Conservation (phyloP, 202 grass and related monocot genomes). For the Schoenoplectus triqueter region DNA sequence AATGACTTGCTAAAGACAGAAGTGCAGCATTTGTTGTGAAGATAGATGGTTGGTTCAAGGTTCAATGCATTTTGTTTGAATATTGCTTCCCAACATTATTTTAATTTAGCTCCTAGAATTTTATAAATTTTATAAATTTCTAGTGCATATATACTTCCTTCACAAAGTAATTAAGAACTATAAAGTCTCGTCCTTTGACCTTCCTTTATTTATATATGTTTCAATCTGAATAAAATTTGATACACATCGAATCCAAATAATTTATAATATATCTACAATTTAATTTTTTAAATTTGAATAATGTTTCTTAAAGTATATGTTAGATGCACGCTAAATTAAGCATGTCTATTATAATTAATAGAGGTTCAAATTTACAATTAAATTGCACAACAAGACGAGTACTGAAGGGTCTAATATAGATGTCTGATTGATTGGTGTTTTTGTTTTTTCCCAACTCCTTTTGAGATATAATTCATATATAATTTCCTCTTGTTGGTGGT, state of each 20-base stretch:
- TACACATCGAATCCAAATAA: too few relatives aligned
- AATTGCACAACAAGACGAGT: background rate
- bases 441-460: background rate
- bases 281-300: too few relatives aligned
- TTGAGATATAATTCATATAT: background rate
- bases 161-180: background rate
- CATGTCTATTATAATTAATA: too few relatives aligned
- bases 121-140: background rate
- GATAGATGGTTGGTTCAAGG: background rate
- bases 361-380: background rate
- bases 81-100: background rate
- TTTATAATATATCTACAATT: too few relatives aligned
- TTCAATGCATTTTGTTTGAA: constrained; percentile 15
- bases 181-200: background rate
- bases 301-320: too few relatives aligned
- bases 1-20: constrained; percentile 32
- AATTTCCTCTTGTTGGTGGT: constrained; percentile 27
- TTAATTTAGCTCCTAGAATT: background rate
- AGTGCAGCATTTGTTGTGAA: background rate
- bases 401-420: background rate
- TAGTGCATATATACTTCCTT: background rate
- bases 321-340: too few relatives aligned
- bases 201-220: background rate
- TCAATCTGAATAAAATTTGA: background rate
- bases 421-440: background rate